Evolutionary conservation across 164 flowering plant species (phyloP).

Genomic region (Stephania cephalantha): DNA sequence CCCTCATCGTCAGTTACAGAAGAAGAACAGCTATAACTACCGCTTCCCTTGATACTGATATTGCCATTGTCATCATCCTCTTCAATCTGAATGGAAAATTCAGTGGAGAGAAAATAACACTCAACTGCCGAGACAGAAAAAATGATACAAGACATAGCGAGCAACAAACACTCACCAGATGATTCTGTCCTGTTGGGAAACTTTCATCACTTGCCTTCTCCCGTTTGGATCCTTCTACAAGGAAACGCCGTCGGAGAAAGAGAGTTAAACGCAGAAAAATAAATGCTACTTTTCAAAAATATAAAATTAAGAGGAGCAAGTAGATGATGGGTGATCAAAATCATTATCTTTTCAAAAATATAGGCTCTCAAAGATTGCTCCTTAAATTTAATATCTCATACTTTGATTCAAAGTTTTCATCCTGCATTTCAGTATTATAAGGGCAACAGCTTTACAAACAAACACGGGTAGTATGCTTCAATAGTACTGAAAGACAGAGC

Average conservation of each 20-base stretch:
- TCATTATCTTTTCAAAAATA: not conserved
- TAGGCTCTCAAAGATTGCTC: not conserved
- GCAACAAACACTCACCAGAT: slow-evolving; percentile 35
- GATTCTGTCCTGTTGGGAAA: slow-evolving; percentile 38
- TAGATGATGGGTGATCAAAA: not conserved
- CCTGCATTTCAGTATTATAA: not conserved
- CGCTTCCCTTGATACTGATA: slow-evolving; percentile 48
- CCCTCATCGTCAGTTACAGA: slow-evolving; percentile 84
- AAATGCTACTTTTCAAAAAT: not conserved
- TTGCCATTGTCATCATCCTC: slow-evolving; percentile 60
- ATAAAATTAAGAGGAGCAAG: not conserved
- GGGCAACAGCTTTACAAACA: not conserved
- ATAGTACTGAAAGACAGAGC: not conserved
- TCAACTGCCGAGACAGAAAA: not conserved
- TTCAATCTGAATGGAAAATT: slow-evolving; percentile 35
- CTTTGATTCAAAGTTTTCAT: not conserved
- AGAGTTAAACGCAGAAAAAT: not conserved
- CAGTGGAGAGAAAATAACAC: not conserved
- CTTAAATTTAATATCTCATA: not conserved
- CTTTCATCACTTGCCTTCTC: slow-evolving; percentile 53
- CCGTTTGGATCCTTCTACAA: slow-evolving; percentile 58
- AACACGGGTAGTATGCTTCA: not conserved
- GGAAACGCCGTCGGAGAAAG: slow-evolving; percentile 4
- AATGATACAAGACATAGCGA: not conserved
- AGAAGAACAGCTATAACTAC: slow-evolving; percentile 79